Conservation (phyloP, 305 asterid species). For the Fraxinus xanthoxyloides region DNA sequence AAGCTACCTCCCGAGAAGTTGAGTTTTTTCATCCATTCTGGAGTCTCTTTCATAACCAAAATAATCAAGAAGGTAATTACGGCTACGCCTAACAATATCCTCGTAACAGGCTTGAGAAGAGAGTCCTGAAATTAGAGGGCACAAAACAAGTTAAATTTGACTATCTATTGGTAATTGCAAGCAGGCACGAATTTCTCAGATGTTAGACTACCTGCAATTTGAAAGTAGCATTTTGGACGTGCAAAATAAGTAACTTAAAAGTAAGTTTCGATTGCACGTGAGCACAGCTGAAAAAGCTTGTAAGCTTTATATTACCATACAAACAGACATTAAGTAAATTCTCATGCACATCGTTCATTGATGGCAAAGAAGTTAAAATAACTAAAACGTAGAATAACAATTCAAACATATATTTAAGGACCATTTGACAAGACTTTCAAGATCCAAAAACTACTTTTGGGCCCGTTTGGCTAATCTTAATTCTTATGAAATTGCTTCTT, state of each 20-base stretch:
- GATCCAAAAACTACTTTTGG: neutral
- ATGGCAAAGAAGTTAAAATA: neutral
- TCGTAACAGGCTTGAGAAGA: constrained; percentile 72
- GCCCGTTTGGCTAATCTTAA: neutral
- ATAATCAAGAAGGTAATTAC: constrained; percentile 48
- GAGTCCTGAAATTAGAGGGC: constrained; percentile 67
- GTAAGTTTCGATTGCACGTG: neutral
- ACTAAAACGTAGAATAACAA: neutral
- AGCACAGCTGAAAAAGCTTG: neutral
- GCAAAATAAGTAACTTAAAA: neutral
- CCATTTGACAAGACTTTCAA: too few relatives aligned
- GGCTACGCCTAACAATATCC: constrained; percentile 62
- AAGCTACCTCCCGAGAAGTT: constrained; percentile 53
- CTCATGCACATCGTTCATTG: neutral
- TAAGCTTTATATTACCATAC: neutral
- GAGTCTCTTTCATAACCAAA: constrained; percentile 62
- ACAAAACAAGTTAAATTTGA: constrained; percentile 20
- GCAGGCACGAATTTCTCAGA: neutral
- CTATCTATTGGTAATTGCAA: neutral
- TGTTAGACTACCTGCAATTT: constrained; percentile 11
- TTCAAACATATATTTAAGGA: neutral
- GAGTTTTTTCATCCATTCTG: constrained; percentile 68
- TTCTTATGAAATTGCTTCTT: neutral
- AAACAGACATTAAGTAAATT: neutral
- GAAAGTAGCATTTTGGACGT: neutral